These are phyloP conservation scores for Kwoniella botswanensis DNA, from an alignment of 768 basidiomycete species.

Conservation along the genomic window DNA sequence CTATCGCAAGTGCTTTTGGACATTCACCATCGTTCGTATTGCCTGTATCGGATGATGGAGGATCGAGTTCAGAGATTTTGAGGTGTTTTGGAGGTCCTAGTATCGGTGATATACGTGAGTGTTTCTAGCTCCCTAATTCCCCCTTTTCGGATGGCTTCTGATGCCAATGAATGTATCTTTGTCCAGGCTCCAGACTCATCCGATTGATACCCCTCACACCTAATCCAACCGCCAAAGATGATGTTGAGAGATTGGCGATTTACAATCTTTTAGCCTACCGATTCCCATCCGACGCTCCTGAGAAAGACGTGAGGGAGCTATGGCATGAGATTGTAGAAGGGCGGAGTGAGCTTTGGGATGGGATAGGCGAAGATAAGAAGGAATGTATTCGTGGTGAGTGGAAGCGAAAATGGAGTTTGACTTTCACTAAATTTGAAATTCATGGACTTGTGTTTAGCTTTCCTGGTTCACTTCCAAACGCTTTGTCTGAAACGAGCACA, in stretches of 20 bases:
- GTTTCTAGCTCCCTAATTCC: neutral
- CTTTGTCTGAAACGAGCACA: constrained; percentile 86
- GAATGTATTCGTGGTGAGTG: constrained; percentile 81
- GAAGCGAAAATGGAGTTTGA: neutral
- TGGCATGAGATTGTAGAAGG: constrained; percentile 95
- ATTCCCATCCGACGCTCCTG: constrained; percentile 70
- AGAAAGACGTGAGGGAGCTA: constrained; percentile 79
- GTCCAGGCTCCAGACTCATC: constrained; percentile 78
- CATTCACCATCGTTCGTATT: constrained; percentile 76
- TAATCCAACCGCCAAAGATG: constrained; percentile 62
- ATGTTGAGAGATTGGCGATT: constrained; percentile 63
- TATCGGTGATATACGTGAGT: constrained; percentile 56
- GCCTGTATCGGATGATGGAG: constrained; percentile 94
- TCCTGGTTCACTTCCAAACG: constrained; percentile 89
- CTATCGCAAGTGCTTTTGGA: constrained; percentile 83
- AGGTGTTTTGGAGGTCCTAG: constrained; percentile 69
- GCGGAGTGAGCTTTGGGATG: constrained; percentile 75
- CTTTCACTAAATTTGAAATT: too few relatives aligned
- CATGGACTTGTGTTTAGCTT: constrained; percentile 63
- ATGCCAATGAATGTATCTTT: constrained; percentile 48
- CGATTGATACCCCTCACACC: constrained; percentile 76
- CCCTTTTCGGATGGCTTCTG: neutral
- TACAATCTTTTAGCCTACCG: constrained; percentile 78
- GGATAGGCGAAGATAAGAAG: constrained; percentile 85
- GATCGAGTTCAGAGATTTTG: constrained; percentile 92